A percentile compares a stretch with the other conserved stretches of the same genome.
Evolutionary conservation across 2,329 filamentous ascomycete genomes (phyloP).

Genomic region (Cordyceps farinosa): DNA sequence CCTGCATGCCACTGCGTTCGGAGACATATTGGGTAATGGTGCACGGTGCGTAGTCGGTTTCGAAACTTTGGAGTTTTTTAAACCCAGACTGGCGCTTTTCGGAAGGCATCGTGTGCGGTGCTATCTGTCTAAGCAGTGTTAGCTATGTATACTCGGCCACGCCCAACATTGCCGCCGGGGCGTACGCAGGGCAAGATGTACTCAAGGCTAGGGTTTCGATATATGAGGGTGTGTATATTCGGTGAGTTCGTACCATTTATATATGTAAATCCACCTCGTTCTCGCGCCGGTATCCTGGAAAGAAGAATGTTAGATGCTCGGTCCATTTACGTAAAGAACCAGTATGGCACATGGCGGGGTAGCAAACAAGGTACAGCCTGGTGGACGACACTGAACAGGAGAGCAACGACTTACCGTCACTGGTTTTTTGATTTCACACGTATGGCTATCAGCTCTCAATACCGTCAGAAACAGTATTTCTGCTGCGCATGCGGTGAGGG

Average conservation of each 20-base stretch:
- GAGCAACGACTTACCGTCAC: not conserved
- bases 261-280: not conserved
- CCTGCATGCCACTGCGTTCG: constrained; percentile 87
- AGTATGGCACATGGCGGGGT: constrained; percentile 12
- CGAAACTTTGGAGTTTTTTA: constrained; percentile 79
- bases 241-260: too few species aligned
- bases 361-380: not conserved
- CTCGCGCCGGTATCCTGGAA: not conserved
- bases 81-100: constrained; percentile 58
- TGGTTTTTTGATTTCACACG: not conserved
- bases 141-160: not conserved
- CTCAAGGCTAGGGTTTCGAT: not conserved
- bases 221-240: not conserved
- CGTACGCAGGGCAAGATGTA: not conserved
- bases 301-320: not conserved
- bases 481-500: not conserved
- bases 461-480: not conserved
- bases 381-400: not conserved
- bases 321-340: not conserved
- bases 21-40: constrained; percentile 95
- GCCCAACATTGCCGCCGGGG: not conserved
- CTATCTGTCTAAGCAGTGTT: not conserved
- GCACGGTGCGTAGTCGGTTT: constrained; percentile 84
- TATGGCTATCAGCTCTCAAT: not conserved
- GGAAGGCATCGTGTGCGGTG: constrained; percentile 51